Percentiles rank a stretch among this genome's conserved stretches.
Evolutionary conservation across 176 grass and related monocot species (phyloP).

Genomic region (Phragmites australis): DNA sequence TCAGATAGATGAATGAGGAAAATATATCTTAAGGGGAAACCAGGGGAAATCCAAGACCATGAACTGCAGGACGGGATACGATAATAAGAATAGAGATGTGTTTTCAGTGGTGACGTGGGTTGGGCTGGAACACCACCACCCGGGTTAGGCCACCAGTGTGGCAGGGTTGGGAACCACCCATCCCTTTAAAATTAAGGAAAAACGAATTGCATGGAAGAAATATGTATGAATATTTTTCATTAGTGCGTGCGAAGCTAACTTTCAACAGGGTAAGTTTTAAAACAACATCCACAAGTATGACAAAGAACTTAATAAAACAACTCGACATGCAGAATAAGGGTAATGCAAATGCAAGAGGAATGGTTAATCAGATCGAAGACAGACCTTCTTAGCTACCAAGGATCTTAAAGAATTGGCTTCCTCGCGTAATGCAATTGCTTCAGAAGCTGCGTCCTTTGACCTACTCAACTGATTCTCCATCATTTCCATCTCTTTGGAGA

Average conservation of each 20-base stretch:
- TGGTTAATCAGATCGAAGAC: not conserved
- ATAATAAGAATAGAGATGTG: not conserved
- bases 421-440: conserved; percentile 69
- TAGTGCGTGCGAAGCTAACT: not conserved
- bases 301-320: not conserved
- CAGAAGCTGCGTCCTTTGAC: conserved; percentile 73
- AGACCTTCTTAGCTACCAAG: conserved; percentile 72
- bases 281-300: conserved; percentile 9
- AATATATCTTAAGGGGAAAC: not conserved
- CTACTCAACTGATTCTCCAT: conserved; percentile 91
- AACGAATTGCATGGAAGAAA: conserved; percentile 21
- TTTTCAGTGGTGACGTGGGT: not conserved
- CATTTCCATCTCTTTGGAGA: conserved; percentile 94
- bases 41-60: not conserved
- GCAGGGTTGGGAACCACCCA: not conserved
- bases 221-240: conserved; percentile 22
- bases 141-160: not conserved
- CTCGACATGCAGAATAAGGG: conserved; percentile 8
- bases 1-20: not conserved
- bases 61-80: not conserved
- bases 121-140: not conserved
- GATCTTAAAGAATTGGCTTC: conserved; percentile 68
- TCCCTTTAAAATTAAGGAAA: not conserved
- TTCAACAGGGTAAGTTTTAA: not conserved
- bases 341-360: conserved; percentile 9